These are phyloP conservation scores for Sclerospora graminicola DNA, from an alignment of 352 stramenopile species.

Conservation along the genomic window DNA sequence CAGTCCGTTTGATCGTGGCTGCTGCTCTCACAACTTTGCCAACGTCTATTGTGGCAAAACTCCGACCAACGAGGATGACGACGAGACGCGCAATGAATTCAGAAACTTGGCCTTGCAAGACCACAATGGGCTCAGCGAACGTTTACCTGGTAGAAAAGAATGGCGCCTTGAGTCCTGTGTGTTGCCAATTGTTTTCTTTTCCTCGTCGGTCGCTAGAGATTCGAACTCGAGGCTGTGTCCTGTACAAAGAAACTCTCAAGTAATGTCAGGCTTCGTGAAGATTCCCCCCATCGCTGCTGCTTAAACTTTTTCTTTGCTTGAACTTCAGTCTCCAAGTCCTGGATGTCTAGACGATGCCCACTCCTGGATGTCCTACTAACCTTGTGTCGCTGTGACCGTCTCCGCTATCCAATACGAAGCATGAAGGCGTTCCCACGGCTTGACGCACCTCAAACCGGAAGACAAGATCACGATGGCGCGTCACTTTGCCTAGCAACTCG, in stretches of 20 bases:
- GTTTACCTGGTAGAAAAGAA: slow-evolving; percentile 1
- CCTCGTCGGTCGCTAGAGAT: neutral
- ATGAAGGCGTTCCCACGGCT: slow-evolving; percentile 38
- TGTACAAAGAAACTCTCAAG: neutral
- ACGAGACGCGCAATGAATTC: slow-evolving; percentile 4
- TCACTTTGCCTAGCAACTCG: no score
- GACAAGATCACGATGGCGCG: neutral
- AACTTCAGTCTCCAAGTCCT: no score
- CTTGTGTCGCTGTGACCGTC: slow-evolving; percentile 5
- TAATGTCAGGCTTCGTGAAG: neutral
- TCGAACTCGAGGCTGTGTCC: no score
- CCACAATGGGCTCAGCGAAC: slow-evolving; percentile 3
- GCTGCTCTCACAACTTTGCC: slow-evolving; percentile 43
- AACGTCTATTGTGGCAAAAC: slow-evolving; percentile 33
- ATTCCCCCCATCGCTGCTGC: no score
- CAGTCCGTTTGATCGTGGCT: slow-evolving; percentile 68
- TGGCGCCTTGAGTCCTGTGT: slow-evolving; percentile 1
- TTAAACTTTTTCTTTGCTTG: no score
- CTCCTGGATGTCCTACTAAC: neutral
- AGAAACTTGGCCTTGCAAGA: slow-evolving; percentile 14
- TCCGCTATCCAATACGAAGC: slow-evolving; percentile 33
- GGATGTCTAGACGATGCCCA: no score
- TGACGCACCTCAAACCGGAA: slow-evolving; percentile 29
- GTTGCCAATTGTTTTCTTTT: slow-evolving; percentile 3
- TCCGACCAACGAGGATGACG: slow-evolving; percentile 8